phyloP scores from a whole-genome alignment of 208 protist species.

The Leishmania arabica region DNA sequence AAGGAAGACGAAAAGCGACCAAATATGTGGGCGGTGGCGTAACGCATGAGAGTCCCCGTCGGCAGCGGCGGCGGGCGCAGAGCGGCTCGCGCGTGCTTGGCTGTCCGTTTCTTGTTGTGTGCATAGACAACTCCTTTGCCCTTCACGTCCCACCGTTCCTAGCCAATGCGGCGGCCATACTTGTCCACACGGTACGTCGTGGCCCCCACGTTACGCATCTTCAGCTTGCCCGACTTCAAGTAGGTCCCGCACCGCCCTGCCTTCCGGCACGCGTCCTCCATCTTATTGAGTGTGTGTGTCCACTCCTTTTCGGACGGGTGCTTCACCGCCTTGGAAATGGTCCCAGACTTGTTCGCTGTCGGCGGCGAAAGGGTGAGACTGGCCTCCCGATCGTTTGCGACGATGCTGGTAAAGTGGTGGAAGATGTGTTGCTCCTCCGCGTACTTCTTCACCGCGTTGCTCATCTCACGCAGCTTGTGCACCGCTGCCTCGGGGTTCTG shows the following conservation, averaged over 20 bases:
- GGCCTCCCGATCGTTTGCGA: slow-evolving; percentile 74
- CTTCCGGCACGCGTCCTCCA: slow-evolving; percentile 75
- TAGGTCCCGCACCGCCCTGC: slow-evolving; percentile 80
- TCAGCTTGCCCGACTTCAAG: slow-evolving; percentile 57
- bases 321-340: slow-evolving; percentile 46
- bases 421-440: slow-evolving; percentile 60
- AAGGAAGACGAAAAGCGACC: not conserved
- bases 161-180: slow-evolving; percentile 84
- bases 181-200: slow-evolving; percentile 85
- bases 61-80: not conserved
- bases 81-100: not conserved
- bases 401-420: slow-evolving; percentile 85
- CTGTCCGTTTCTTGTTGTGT: not conserved
- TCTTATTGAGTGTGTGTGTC: slow-evolving; percentile 56
- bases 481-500: slow-evolving; percentile 70
- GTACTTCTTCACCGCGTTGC: slow-evolving; percentile 66
- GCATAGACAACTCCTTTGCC: not conserved
- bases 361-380: slow-evolving; percentile 73
- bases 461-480: slow-evolving; percentile 84
- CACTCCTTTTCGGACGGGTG: slow-evolving; percentile 89
- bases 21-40: not conserved
- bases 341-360: slow-evolving; percentile 51
- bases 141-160: slow-evolving; percentile 2
- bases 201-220: slow-evolving; percentile 72
- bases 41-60: not conserved